phyloP scores from a whole-genome alignment of 352 stramenopile species.

The Aphanomyces euteiches region DNA sequence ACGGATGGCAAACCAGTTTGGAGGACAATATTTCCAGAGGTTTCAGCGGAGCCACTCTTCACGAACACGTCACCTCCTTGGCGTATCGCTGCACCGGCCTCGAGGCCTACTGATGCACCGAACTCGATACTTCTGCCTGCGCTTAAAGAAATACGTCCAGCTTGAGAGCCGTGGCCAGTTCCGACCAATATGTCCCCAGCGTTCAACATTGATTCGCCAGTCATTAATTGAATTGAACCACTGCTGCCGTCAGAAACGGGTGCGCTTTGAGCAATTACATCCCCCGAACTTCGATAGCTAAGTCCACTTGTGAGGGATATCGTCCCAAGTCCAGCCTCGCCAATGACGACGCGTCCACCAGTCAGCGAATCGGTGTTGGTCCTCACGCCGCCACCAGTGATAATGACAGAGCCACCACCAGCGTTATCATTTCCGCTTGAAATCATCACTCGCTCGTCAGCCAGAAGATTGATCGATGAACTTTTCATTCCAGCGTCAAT shows the following conservation, averaged over 20 bases:
- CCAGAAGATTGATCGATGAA: background rate
- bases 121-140: background rate
- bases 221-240: background rate
- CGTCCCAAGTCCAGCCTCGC: background rate
- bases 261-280: background rate
- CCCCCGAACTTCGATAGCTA: background rate
- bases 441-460: background rate
- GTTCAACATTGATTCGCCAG: background rate
- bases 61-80: background rate
- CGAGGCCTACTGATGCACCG: background rate
- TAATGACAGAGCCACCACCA: background rate
- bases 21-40: background rate
- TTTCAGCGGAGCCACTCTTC: constrained; percentile 1
- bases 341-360: background rate
- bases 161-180: background rate
- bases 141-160: background rate
- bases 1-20: background rate
- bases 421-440: background rate
- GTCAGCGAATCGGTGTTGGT: background rate
- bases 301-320: background rate
- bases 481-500: background rate
- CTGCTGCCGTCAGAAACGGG: background rate
- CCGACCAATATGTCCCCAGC: background rate
- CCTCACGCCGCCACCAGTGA: background rate
- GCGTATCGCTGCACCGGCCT: background rate